phyloP scores from a whole-genome alignment of 305 asterid genomes.

The Rubia tinctorum region DNA sequence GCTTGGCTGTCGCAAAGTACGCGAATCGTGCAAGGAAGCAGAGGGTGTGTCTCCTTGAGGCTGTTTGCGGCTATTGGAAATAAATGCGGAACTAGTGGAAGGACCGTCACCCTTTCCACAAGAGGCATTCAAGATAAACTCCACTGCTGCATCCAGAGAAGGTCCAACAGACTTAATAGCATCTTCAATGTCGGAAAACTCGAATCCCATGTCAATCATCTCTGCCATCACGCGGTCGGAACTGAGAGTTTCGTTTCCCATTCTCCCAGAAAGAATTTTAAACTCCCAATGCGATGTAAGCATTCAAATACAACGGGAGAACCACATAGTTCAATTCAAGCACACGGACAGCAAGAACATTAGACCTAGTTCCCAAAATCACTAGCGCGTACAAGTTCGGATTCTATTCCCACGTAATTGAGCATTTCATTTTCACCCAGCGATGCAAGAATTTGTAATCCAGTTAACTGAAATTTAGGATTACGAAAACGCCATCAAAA shows the following conservation, averaged over 20 bases:
- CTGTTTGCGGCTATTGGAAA: slow-evolving; percentile 18
- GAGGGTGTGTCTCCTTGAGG: slow-evolving; percentile 34
- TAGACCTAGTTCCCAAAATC: not conserved
- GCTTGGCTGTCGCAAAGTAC: slow-evolving; percentile 47
- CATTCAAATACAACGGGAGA: not conserved
- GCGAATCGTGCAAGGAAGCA: slow-evolving; percentile 27
- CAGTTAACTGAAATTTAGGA: no score
- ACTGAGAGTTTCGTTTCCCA: slow-evolving; percentile 34
- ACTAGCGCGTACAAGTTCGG: no score
- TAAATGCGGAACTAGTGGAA: slow-evolving; percentile 27
- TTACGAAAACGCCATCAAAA: no score
- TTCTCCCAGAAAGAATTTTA: slow-evolving; percentile 12
- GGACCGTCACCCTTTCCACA: slow-evolving; percentile 31
- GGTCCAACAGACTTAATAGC: slow-evolving; percentile 61
- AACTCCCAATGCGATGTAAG: not conserved
- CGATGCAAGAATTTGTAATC: no score
- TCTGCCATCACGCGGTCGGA: slow-evolving; percentile 49
- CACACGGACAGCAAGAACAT: not conserved
- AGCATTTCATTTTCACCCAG: not conserved
- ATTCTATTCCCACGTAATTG: not conserved
- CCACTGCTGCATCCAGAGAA: slow-evolving; percentile 48
- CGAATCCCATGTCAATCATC: slow-evolving; percentile 67
- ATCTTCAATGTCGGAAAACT: slow-evolving; percentile 40
- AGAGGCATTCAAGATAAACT: slow-evolving; percentile 53
- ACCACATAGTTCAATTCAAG: not conserved